Percentiles rank a stretch among this genome's conserved stretches.
phyloP scores from a whole-genome alignment of 208 protist genomes.

The Trichomonas gallinae region DNA sequence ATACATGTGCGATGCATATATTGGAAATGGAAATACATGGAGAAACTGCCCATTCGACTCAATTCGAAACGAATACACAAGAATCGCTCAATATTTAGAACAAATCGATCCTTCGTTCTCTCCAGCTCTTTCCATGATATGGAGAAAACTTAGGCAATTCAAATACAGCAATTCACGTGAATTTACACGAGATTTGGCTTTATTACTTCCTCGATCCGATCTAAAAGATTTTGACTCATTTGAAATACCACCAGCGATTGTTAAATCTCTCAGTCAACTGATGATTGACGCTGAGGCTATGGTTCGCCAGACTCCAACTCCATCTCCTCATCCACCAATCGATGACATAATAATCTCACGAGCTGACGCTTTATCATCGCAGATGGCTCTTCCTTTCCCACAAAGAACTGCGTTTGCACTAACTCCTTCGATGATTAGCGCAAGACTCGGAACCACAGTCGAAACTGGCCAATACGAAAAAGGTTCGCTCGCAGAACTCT shows the following conservation, averaged over 20 bases:
- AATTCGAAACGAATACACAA: background rate
- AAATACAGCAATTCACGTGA: background rate
- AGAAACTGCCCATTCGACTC: background rate
- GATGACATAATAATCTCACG: background rate
- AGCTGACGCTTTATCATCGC: background rate
- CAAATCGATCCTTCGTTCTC: background rate
- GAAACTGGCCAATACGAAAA: background rate
- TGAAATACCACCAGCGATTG: background rate
- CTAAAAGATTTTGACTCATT: background rate
- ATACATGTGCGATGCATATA: background rate
- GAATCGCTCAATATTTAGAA: background rate
- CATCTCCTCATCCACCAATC: background rate
- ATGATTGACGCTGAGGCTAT: background rate
- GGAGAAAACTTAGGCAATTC: background rate
- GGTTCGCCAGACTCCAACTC: background rate
- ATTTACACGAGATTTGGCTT: background rate
- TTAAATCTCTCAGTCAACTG: background rate
- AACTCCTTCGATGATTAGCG: background rate
- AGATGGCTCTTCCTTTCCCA: background rate
- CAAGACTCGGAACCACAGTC: background rate
- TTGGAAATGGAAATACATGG: background rate
- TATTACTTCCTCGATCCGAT: background rate
- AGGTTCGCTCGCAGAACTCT: background rate
- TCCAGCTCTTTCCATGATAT: background rate
- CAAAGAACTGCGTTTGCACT: background rate